A percentile compares a stretch with the other conserved stretches of the same genome.
Evolutionary conservation across 2,329 filamentous ascomycete species (phyloP).

Genomic region (Didymella pomorum): DNA sequence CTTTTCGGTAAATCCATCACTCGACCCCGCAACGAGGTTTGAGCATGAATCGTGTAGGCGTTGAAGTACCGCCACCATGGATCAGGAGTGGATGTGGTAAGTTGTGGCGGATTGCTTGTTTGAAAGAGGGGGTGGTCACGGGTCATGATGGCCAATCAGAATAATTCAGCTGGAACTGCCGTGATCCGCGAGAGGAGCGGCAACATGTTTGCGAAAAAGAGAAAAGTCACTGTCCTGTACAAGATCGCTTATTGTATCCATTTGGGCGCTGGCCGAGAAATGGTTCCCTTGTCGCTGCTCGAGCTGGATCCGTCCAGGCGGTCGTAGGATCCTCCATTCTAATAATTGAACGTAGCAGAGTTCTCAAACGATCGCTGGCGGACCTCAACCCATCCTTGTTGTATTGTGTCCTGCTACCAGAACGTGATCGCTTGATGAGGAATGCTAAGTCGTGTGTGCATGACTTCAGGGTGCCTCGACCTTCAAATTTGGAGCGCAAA

Average conservation of each 20-base stretch:
- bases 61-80: constrained; percentile 22
- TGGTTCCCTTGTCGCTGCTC: not conserved
- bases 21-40: constrained; percentile 25
- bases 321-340: not conserved
- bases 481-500: not conserved
- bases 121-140: constrained; percentile 19
- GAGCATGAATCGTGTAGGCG: constrained; percentile 2
- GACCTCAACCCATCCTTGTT: not conserved
- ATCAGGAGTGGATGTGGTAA: not conserved
- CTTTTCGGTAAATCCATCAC: constrained; percentile 24
- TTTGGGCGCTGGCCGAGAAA: not conserved
- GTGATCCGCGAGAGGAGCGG: not conserved
- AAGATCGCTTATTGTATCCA: constrained; percentile 1
- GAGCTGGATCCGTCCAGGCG: not conserved
- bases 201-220: not conserved
- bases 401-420: not conserved
- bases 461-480: not conserved
- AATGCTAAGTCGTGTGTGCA: too few species aligned
- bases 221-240: not conserved
- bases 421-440: not conserved
- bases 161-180: not conserved
- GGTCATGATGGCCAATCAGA: constrained; percentile 6
- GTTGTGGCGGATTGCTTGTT: constrained; percentile 16
- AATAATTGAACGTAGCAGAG: not conserved
- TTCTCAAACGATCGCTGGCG: not conserved